Evolutionary conservation across 805 yeast species (phyloP).

Genomic region (Zygosaccharomyces siamensis): DNA sequence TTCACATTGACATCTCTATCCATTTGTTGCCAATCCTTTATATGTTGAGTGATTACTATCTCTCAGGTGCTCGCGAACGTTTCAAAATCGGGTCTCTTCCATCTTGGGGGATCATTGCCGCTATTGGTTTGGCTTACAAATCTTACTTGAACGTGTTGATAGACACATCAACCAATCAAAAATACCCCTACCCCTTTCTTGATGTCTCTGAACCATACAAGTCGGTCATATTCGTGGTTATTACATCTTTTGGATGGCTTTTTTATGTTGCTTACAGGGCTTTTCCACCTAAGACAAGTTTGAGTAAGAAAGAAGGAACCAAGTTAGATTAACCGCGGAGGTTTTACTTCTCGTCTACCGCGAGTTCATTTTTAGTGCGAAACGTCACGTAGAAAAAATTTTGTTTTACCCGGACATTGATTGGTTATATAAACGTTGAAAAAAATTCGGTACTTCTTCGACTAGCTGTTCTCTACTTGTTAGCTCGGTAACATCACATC

Average conservation of each 20-base stretch:
- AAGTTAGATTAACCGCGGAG: slow-evolving; percentile 4
- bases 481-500: slow-evolving; percentile 27
- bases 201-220: slow-evolving; percentile 46
- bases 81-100: slow-evolving; percentile 32
- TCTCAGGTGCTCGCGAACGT: slow-evolving; percentile 44
- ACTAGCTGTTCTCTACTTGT: too few species aligned
- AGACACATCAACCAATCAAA: slow-evolving; percentile 43
- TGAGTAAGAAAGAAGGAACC: not conserved
- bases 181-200: slow-evolving; percentile 65
- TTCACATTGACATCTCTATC: slow-evolving; percentile 50
- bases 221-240: slow-evolving; percentile 44
- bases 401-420: slow-evolving; percentile 3
- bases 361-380: not conserved
- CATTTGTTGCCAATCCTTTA: slow-evolving; percentile 56
- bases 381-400: not conserved
- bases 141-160: slow-evolving; percentile 45
- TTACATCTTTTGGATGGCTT: slow-evolving; percentile 38
- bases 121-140: slow-evolving; percentile 50
- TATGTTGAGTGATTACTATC: slow-evolving; percentile 48
- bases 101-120: slow-evolving; percentile 40
- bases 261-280: slow-evolving; percentile 31
- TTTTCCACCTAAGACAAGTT: slow-evolving; percentile 22
- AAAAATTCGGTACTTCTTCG: not conserved
- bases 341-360: not conserved
- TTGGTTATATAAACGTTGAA: not conserved